Evolutionary conservation across 768 basidiomycete species (phyloP).

Genomic region (Podaxis sp.): DNA sequence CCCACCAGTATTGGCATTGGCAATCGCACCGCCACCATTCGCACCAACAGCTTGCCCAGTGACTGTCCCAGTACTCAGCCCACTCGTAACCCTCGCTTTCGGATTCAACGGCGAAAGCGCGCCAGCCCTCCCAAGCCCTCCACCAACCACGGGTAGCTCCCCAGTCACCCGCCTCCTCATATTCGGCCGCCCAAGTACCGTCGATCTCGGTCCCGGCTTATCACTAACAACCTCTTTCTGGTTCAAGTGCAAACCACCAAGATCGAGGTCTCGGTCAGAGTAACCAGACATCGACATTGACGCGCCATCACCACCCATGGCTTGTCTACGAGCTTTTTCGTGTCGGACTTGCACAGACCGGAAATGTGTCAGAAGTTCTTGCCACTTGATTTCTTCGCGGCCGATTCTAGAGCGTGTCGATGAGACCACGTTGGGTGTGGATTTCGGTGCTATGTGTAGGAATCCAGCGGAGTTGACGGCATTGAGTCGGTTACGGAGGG

Average conservation of each 20-base stretch:
- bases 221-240: conserved; percentile 31
- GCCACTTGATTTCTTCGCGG: conserved; percentile 96
- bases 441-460: conserved; percentile 83
- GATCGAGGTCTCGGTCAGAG: conserved; percentile 36
- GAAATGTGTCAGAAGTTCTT: conserved; percentile 91
- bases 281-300: conserved; percentile 53
- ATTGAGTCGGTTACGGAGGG: conserved; percentile 88
- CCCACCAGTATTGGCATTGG: conserved; percentile 13
- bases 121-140: conserved; percentile 36
- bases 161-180: conserved; percentile 67
- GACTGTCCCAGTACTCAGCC: conserved; percentile 27
- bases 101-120: conserved; percentile 76
- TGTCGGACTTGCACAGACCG: conserved; percentile 85
- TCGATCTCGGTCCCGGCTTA: conserved; percentile 16
- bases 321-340: conserved; percentile 85
- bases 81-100: conserved; percentile 51
- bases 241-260: conserved; percentile 9
- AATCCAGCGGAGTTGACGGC: conserved; percentile 96
- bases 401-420: conserved; percentile 72
- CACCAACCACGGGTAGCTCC: conserved; percentile 32
- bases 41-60: conserved; percentile 13
- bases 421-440: conserved; percentile 34
- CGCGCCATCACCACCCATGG: conserved; percentile 61
- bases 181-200: conserved; percentile 37
- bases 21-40: neutral